These are phyloP conservation scores for Clitocybe nebularis DNA, from an alignment of 1,284 basidiomycete genomes.

Conservation along the genomic window DNA sequence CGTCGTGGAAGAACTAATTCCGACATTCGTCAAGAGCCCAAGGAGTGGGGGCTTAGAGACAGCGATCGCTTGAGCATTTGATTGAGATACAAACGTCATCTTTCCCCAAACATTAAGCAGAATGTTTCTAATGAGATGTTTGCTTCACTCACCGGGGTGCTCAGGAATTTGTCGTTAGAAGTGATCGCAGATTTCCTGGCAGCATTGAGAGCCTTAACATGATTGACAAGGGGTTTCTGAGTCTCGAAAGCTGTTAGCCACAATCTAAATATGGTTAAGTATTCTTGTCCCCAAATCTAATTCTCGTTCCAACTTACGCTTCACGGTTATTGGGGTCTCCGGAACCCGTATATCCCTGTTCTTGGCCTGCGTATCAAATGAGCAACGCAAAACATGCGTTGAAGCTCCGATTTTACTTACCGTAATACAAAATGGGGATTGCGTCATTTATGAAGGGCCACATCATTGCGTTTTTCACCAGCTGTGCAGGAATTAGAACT, in stretches of 20 bases:
- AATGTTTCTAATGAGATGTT: background rate
- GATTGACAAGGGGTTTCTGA: slow-evolving; percentile 46
- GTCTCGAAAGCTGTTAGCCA: slow-evolving; percentile 53
- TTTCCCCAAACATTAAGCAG: slow-evolving; percentile 20
- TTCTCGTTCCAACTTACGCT: slow-evolving; percentile 43
- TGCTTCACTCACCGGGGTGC: slow-evolving; percentile 38
- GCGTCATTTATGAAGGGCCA: slow-evolving; percentile 55
- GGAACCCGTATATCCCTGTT: slow-evolving; percentile 58
- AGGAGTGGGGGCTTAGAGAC: slow-evolving; percentile 66
- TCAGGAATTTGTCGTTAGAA: slow-evolving; percentile 45
- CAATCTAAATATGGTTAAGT: slow-evolving; percentile 34
- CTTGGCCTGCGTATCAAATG: slow-evolving; percentile 39
- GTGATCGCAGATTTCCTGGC: slow-evolving; percentile 55
- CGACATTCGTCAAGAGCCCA: slow-evolving; percentile 63
- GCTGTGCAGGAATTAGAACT: slow-evolving; percentile 19
- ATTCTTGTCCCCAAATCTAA: background rate
- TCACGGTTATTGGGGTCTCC: slow-evolving; percentile 59
- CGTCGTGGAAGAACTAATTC: slow-evolving; percentile 31
- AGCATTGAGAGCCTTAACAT: slow-evolving; percentile 54
- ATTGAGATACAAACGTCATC: slow-evolving; percentile 43
- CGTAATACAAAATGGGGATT: slow-evolving; percentile 71
- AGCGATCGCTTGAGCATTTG: slow-evolving; percentile 44
- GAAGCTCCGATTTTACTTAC: slow-evolving; percentile 10
- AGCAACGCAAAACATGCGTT: background rate
- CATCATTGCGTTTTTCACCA: slow-evolving; percentile 44